phyloP scores from a whole-genome alignment of 768 basidiomycete genomes.

The Mycena epipterygia region DNA sequence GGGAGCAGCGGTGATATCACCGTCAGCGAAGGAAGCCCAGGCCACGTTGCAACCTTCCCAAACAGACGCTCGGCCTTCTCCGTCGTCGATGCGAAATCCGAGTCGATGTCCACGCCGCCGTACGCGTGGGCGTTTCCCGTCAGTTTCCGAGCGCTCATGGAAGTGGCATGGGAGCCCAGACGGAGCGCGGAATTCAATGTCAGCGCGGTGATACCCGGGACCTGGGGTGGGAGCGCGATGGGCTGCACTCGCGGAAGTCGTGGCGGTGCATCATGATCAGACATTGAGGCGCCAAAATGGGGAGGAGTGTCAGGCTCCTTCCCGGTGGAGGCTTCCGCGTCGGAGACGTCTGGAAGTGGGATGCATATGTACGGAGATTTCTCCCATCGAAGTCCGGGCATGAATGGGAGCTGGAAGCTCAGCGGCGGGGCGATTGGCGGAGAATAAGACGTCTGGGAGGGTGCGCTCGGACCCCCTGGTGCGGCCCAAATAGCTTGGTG shows the following conservation, averaged over 20 bases:
- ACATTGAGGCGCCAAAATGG: too few species aligned
- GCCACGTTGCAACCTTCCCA: slow-evolving; percentile 18
- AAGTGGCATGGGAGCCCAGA: too few species aligned
- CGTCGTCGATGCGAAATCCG: background rate
- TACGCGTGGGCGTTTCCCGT: background rate
- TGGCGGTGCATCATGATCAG: background rate
- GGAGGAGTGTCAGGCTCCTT: background rate
- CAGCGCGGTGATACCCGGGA: slow-evolving; percentile 7
- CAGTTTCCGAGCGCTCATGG: background rate
- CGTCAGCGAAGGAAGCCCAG: slow-evolving; percentile 31
- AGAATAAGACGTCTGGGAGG: background rate
- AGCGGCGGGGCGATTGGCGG: background rate
- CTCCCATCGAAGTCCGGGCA: background rate
- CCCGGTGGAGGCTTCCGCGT: background rate
- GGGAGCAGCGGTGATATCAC: slow-evolving; percentile 14
- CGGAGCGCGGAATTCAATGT: slow-evolving; percentile 16
- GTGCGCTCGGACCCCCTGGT: background rate
- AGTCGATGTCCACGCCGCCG: background rate
- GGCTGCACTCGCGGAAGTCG: background rate
- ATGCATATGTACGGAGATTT: background rate
- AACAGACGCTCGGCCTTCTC: background rate
- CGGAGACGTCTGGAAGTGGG: background rate
- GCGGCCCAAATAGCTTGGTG: background rate
- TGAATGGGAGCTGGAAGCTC: background rate
- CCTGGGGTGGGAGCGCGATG: slow-evolving; percentile 16